phyloP scores from a whole-genome alignment of 306 rosid genomes.

The Albizia julibrissin region DNA sequence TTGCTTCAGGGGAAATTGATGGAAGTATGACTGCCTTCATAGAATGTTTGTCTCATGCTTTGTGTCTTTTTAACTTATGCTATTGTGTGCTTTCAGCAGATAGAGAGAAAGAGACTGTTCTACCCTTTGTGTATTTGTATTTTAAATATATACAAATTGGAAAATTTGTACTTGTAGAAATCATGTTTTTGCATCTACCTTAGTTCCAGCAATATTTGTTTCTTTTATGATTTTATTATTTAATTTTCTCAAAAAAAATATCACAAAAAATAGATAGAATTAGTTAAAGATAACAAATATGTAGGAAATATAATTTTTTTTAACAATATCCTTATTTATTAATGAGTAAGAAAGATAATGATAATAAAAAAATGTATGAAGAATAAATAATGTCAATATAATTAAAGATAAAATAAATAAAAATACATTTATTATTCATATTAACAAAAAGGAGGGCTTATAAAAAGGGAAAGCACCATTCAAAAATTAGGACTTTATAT shows the following conservation, averaged over 20 bases:
- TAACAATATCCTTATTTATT: no score
- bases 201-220: not conserved
- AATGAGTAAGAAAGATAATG: no score
- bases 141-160: slow-evolving; percentile 1
- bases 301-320: no score
- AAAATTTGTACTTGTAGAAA: not conserved
- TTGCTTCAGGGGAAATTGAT: slow-evolving; percentile 2
- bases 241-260: not conserved
- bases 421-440: no score
- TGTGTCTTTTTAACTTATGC: not conserved
- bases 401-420: no score
- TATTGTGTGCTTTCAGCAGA: slow-evolving; percentile 3
- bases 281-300: no score
- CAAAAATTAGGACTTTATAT: no score
- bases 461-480: no score
- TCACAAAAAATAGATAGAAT: no score
- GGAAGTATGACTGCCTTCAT: not conserved
- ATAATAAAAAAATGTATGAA: no score
- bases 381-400: no score
- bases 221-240: not conserved
- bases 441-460: no score
- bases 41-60: not conserved
- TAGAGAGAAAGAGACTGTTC: not conserved
- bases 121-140: not conserved
- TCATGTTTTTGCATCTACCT: slow-evolving; percentile 2